Evolutionary conservation across 352 stramenopile genomes (phyloP).

Genomic region (Globisporangium radiosum): DNA sequence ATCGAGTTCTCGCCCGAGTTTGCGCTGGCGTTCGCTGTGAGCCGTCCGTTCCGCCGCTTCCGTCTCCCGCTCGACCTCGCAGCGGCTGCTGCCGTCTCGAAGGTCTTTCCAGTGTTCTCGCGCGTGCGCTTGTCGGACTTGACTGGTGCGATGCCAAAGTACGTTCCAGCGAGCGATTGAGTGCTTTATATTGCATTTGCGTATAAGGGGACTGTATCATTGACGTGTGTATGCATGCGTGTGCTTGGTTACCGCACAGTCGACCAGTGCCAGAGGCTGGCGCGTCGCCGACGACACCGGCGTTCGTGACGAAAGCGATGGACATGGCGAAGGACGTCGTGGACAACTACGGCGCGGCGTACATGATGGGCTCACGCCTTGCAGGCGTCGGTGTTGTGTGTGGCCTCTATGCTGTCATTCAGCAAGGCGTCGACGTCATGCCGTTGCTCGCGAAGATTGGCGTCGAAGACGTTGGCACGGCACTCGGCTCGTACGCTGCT

Average conservation of each 20-base stretch:
- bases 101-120: slow-evolving; percentile 66
- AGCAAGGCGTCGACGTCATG: slow-evolving; percentile 80
- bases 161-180: slow-evolving; percentile 1
- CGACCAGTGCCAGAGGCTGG: slow-evolving; percentile 12
- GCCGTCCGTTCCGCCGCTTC: slow-evolving; percentile 74
- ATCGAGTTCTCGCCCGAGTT: slow-evolving; percentile 82
- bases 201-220: neutral
- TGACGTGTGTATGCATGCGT: neutral
- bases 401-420: slow-evolving; percentile 66
- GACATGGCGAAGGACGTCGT: slow-evolving; percentile 65
- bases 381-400: slow-evolving; percentile 72
- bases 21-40: slow-evolving; percentile 76
- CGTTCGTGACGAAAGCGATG: slow-evolving; percentile 57
- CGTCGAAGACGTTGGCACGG: slow-evolving; percentile 61
- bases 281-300: slow-evolving; percentile 14
- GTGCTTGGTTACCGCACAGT: slow-evolving; percentile 13
- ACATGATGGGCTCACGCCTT: slow-evolving; percentile 86
- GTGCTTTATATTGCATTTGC: neutral
- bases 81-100: slow-evolving; percentile 54
- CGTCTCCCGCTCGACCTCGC: slow-evolving; percentile 74
- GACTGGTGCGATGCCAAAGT: slow-evolving; percentile 50
- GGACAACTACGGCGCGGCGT: slow-evolving; percentile 82
- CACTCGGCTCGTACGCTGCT: slow-evolving; percentile 67
- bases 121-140: slow-evolving; percentile 68
- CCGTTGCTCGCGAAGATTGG: slow-evolving; percentile 65